These are phyloP conservation scores for Aspergillus spinulosporus DNA, from an alignment of 2,329 filamentous ascomycete species.

Conservation along the genomic window DNA sequence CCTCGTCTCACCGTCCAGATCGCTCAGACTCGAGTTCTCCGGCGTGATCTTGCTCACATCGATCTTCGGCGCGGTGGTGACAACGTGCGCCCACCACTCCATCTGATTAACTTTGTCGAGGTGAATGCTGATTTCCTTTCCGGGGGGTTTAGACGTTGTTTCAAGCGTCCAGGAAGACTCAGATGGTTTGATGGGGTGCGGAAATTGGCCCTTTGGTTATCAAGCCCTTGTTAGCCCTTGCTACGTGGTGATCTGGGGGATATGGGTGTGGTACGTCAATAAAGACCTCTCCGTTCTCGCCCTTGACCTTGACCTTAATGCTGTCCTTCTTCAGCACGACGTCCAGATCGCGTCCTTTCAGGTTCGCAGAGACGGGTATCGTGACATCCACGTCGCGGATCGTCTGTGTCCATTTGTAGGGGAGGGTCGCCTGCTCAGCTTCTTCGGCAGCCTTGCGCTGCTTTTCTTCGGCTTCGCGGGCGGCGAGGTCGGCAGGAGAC, in stretches of 20 bases:
- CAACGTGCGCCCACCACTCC: slow-evolving; percentile 96
- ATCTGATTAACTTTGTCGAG: slow-evolving; percentile 96
- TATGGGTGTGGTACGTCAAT: slow-evolving; percentile 61
- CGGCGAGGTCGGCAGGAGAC: slow-evolving; percentile 38
- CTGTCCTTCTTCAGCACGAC: slow-evolving; percentile 78
- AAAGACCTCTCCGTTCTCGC: slow-evolving; percentile 79
- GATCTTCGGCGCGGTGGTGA: slow-evolving; percentile 83
- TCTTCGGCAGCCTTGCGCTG: slow-evolving; percentile 69
- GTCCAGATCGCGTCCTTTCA: slow-evolving; percentile 80
- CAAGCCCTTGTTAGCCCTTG: slow-evolving; percentile 3
- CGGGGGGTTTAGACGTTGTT: slow-evolving; percentile 55
- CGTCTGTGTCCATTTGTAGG: slow-evolving; percentile 96
- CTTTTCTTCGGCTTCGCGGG: slow-evolving; percentile 57
- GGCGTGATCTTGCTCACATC: slow-evolving; percentile 94
- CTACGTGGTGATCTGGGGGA: neutral
- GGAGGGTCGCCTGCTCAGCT: slow-evolving; percentile 84
- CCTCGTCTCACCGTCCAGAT: slow-evolving; percentile 91
- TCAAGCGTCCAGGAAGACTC: slow-evolving; percentile 95
- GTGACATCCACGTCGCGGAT: slow-evolving; percentile 84
- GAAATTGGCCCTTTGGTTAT: slow-evolving; percentile 70
- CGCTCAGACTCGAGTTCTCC: slow-evolving; percentile 85
- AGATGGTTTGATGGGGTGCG: slow-evolving; percentile 74
- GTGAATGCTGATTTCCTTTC: slow-evolving; percentile 80
- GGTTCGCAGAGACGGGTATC: slow-evolving; percentile 73
- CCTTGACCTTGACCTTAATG: slow-evolving; percentile 80